Percentiles rank a stretch among this genome's conserved stretches.
Evolutionary conservation across 2,329 filamentous ascomycete species (phyloP).

Genomic region (Colletotrichum echinochloae): DNA sequence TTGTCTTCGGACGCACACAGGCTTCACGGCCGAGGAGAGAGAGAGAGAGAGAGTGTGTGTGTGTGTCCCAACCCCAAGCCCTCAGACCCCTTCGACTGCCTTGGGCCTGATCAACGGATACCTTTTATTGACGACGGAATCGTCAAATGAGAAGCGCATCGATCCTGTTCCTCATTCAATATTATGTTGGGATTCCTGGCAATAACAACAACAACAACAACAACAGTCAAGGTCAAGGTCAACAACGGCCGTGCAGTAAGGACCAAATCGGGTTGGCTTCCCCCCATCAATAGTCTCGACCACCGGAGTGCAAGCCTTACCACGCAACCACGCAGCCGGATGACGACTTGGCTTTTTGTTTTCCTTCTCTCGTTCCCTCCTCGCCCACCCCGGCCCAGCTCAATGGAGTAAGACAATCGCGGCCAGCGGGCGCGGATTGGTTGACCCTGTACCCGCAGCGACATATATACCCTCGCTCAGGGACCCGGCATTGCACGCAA

Average conservation of each 20-base stretch:
- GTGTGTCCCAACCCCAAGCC: no score
- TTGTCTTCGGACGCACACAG: slow-evolving; percentile 27
- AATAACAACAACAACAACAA: no score
- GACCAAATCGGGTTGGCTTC: neutral
- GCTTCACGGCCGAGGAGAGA: slow-evolving; percentile 25
- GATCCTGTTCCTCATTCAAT: neutral
- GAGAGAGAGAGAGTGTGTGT: neutral
- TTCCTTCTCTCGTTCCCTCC: neutral
- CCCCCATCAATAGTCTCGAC: neutral
- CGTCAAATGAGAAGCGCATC: slow-evolving; percentile 4
- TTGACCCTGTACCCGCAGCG: slow-evolving; percentile 13
- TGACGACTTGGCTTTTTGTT: slow-evolving; percentile 27
- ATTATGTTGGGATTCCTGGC: neutral
- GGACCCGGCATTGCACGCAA: slow-evolving; percentile 25
- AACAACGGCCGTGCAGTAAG: neutral
- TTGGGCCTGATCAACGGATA: neutral
- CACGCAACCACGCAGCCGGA: neutral
- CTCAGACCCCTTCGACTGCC: slow-evolving; percentile 32
- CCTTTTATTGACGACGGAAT: neutral
- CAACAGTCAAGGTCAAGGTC: no score
- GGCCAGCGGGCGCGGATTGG: slow-evolving; percentile 14
- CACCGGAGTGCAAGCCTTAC: neutral
- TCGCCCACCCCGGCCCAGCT: slow-evolving; percentile 1
- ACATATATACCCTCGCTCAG: neutral
- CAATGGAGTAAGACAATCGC: slow-evolving; percentile 1